These are phyloP conservation scores for Quercus cerris DNA, from an alignment of 306 rosid species.

Conservation along the genomic window DNA sequence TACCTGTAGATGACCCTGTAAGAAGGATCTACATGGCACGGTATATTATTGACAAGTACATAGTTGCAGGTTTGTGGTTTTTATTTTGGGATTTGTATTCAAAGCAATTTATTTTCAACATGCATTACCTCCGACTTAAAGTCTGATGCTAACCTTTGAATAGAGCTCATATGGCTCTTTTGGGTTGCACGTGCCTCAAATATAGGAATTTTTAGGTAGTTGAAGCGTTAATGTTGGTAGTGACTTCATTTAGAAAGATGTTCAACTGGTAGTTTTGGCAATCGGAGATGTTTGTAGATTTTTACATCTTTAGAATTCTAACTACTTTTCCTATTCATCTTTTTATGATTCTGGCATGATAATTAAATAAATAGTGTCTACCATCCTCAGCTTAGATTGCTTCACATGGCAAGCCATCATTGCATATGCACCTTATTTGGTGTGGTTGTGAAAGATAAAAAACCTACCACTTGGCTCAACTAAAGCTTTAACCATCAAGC, in stretches of 20 bases:
- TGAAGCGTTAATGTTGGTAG: neutral
- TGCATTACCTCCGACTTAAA: neutral
- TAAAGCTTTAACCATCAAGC: neutral
- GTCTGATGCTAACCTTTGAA: slow-evolving; percentile 2
- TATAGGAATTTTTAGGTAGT: slow-evolving; percentile 14
- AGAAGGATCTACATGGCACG: slow-evolving; percentile 96
- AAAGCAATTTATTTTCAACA: neutral
- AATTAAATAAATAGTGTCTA: neutral
- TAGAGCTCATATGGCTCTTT: neutral
- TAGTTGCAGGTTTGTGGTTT: slow-evolving; percentile 59
- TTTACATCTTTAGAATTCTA: neutral
- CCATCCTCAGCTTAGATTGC: neutral
- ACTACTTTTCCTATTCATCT: neutral
- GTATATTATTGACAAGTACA: slow-evolving; percentile 90
- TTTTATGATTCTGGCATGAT: neutral
- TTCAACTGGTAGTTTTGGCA: neutral
- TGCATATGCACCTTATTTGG: no score
- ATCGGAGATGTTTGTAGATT: neutral
- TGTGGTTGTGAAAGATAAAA: neutral
- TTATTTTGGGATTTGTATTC: slow-evolving; percentile 13
- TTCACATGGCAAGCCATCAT: neutral
- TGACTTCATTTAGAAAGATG: neutral
- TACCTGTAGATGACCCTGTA: slow-evolving; percentile 71
- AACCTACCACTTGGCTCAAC: neutral
- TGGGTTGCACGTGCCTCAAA: slow-evolving; percentile 5